phyloP scores from a whole-genome alignment of 371 early-diverging fungal genomes.

The Rhizopus microsporus region DNA sequence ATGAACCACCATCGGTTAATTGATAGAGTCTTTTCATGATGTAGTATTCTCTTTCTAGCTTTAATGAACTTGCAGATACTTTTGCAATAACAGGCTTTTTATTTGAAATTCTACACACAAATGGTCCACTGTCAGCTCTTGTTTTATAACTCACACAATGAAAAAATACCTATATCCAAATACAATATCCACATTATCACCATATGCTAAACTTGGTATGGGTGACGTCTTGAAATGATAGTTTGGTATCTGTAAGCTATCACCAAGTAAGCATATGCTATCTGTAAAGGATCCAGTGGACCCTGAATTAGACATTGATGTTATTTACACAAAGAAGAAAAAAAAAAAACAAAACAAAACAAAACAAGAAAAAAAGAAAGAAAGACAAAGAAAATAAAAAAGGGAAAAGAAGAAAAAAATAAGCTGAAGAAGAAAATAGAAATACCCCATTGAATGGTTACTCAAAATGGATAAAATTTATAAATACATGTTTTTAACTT shows the following conservation, averaged over 20 bases:
- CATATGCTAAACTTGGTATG: conserved; percentile 34
- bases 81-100: conserved; percentile 44
- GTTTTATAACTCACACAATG: neutral
- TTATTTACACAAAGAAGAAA: conserved; percentile 1
- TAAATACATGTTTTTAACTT: too few relatives aligned
- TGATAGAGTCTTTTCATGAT: conserved; percentile 43
- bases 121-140: neutral
- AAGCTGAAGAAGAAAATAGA: conserved; percentile 5
- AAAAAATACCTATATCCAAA: conserved; percentile 39
- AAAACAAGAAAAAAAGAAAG: conserved; percentile 5
- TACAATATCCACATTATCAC: conserved; percentile 41
- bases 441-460: neutral
- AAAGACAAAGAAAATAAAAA: conserved; percentile 3
- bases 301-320: conserved; percentile 40
- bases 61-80: conserved; percentile 39
- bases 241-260: conserved; percentile 39
- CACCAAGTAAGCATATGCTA: conserved; percentile 22
- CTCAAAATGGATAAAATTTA: neutral
- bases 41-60: conserved; percentile 45
- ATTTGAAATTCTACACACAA: conserved; percentile 32
- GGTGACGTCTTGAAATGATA: conserved; percentile 43
- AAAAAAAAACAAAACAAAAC: neutral
- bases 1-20: conserved; percentile 32
- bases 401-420: neutral
- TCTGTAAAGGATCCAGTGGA: conserved; percentile 39